Evolutionary conservation across 176 grass and related monocot species (phyloP), one percentile per base, ranked within the genome.

Genomic region (Bromus sterilis): DNA sequence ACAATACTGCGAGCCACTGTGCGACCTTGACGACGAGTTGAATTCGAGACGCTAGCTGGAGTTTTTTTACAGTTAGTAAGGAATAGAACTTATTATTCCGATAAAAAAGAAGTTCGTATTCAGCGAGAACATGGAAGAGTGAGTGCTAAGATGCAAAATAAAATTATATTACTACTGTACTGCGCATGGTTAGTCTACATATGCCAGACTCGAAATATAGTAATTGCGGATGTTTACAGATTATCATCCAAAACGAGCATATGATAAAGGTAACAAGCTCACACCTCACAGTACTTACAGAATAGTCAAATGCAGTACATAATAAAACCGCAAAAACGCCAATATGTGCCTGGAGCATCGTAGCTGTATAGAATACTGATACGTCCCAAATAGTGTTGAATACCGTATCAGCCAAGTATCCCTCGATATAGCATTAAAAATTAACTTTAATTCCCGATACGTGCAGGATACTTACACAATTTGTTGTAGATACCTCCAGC

Each of bases 1-100:
- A 99, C 93, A 80, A 99, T 86, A 74, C 86, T 95, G 70, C 87
- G 91, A 68, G 87, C 48, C 63, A 84, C 61, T 59, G 89, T 76
- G 84, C 74, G 68, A 51, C 82, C 80, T 73, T 87, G 93, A 82
- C 71, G 85, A 15, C 30, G 74, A 77, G 66, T 34, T 34, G 84
- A 65, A 89, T 86, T 88, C 75, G 90, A 83, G 49, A 86, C 58
- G 25, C 49, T 46, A 86, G 80, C 91, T 82, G 66, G 32, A 82
- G 84, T 71, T 82, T 78, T 77, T 78, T 83, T 65, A 64, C 14
- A 75, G 57, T 82, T 84, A 28, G 36, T 40, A 71, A 40, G 63
- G 41, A 84, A 66, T 30, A 80, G 28, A 89, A 80, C 63, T 63
- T 85, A 51, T 20, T 69, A 80, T 65, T 75, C 29, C 60, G 31